phyloP scores from a whole-genome alignment of 805 yeast genomes.

The Babjeviella inositovora region DNA sequence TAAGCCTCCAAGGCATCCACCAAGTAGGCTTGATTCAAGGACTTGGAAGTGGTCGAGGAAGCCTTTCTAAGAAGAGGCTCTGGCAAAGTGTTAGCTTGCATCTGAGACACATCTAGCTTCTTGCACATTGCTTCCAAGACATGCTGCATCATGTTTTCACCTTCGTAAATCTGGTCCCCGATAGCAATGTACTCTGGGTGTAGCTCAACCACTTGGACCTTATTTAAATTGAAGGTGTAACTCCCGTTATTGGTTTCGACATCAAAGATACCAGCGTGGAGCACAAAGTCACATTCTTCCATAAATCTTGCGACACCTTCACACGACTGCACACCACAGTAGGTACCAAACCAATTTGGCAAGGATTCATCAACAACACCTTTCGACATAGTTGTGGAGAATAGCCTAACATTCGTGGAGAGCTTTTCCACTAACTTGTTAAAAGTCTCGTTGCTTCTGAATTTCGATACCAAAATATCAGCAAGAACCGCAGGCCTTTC shows the following conservation, averaged over 20 bases:
- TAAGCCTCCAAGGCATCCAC: slow-evolving; percentile 14
- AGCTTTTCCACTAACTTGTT: slow-evolving; percentile 10
- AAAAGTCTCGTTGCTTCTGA: slow-evolving; percentile 14
- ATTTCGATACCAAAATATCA: slow-evolving; percentile 22
- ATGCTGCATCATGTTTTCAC: slow-evolving; percentile 14
- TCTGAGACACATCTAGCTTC: slow-evolving; percentile 1
- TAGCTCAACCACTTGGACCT: slow-evolving; percentile 12
- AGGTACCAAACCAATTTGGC: slow-evolving; percentile 27
- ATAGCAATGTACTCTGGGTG: slow-evolving; percentile 23
- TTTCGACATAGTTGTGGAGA: slow-evolving; percentile 20
- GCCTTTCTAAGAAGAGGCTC: background rate
- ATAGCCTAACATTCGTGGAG: slow-evolving; percentile 18
- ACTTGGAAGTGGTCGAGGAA: background rate
- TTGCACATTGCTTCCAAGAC: slow-evolving; percentile 10
- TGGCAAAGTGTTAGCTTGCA: slow-evolving; percentile 3
- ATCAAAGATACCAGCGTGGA: slow-evolving; percentile 12
- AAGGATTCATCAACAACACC: slow-evolving; percentile 18
- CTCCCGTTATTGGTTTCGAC: slow-evolving; percentile 5
- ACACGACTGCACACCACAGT: slow-evolving; percentile 15
- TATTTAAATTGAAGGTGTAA: slow-evolving; percentile 8
- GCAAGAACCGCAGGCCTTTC: slow-evolving; percentile 19
- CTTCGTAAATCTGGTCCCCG: slow-evolving; percentile 11
- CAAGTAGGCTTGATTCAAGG: slow-evolving; percentile 15
- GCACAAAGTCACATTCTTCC: slow-evolving; percentile 10
- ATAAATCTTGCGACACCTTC: slow-evolving; percentile 13